These are phyloP conservation scores for Turnera subulata DNA, from an alignment of 345 rosid species.

Conservation along the genomic window DNA sequence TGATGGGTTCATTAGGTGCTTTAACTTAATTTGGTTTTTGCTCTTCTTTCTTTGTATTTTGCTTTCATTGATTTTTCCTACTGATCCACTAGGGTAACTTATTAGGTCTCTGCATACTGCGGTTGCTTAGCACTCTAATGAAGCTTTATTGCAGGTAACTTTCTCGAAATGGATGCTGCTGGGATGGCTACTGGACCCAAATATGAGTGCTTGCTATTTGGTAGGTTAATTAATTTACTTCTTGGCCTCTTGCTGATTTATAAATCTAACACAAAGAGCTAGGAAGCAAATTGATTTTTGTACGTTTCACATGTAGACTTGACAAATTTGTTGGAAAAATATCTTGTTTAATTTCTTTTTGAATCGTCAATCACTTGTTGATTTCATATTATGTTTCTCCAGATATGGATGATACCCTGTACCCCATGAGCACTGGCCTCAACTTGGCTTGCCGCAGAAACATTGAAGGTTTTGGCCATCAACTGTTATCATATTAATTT, in stretches of 20 bases:
- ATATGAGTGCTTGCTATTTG: slow-evolving; percentile 81
- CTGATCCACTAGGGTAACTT: too few relatives aligned
- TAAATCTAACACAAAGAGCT: too few relatives aligned
- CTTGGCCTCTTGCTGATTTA: too few relatives aligned
- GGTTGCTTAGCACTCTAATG: neutral
- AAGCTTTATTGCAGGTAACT: slow-evolving; percentile 24
- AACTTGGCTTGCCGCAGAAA: slow-evolving; percentile 84
- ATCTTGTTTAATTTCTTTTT: neutral
- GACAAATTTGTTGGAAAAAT: neutral
- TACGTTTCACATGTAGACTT: neutral
- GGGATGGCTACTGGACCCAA: slow-evolving; percentile 35
- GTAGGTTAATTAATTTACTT: slow-evolving; percentile 25
- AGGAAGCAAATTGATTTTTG: too few relatives aligned
- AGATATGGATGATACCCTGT: slow-evolving; percentile 91
- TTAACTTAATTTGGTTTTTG: neutral
- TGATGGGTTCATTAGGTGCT: slow-evolving; percentile 31
- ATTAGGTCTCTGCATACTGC: neutral
- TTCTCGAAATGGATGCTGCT: slow-evolving; percentile 48
- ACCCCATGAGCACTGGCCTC: slow-evolving; percentile 68
- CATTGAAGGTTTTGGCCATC: slow-evolving; percentile 53
- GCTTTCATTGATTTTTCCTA: neutral
- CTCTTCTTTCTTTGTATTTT: neutral
- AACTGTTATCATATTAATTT: neutral
- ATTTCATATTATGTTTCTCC: slow-evolving; percentile 13
- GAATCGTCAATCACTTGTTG: neutral